Evolutionary conservation across 2,329 filamentous ascomycete genomes (phyloP).

Genomic region (Beauveria brongniartii): DNA sequence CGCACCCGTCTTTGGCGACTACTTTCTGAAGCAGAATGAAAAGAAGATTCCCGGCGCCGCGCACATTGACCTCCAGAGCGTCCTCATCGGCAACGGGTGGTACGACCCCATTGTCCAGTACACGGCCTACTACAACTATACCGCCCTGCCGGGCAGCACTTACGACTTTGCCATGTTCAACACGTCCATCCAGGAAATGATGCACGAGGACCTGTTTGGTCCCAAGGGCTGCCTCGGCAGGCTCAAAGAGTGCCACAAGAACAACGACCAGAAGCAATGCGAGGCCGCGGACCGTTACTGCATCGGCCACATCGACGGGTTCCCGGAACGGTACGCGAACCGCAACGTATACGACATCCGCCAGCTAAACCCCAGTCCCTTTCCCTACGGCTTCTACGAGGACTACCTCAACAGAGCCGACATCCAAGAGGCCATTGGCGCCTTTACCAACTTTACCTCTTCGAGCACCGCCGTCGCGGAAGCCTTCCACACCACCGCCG

Average conservation of each 20-base stretch:
- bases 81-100: constrained; percentile 60
- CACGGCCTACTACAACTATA: not conserved
- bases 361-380: constrained; percentile 46
- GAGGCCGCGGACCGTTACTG: not conserved
- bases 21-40: constrained; percentile 54
- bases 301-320: constrained; percentile 24
- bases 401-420: constrained; percentile 49
- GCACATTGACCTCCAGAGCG: constrained; percentile 39
- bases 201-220: constrained; percentile 52
- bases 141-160: not conserved
- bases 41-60: constrained; percentile 34
- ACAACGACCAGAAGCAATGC: not conserved
- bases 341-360: constrained; percentile 55
- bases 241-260: not conserved
- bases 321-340: constrained; percentile 42
- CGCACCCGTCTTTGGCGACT: constrained; percentile 53
- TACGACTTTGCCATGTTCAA: constrained; percentile 3
- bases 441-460: not conserved
- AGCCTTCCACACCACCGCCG: not conserved
- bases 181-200: not conserved
- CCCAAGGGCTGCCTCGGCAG: constrained; percentile 16
- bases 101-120: constrained; percentile 36
- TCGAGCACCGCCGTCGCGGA: not conserved
- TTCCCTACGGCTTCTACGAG: constrained; percentile 46
- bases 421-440: constrained; percentile 49